Conservation (phyloP, 73 alveolate species). For the Paramecium sonneborni region DNA sequence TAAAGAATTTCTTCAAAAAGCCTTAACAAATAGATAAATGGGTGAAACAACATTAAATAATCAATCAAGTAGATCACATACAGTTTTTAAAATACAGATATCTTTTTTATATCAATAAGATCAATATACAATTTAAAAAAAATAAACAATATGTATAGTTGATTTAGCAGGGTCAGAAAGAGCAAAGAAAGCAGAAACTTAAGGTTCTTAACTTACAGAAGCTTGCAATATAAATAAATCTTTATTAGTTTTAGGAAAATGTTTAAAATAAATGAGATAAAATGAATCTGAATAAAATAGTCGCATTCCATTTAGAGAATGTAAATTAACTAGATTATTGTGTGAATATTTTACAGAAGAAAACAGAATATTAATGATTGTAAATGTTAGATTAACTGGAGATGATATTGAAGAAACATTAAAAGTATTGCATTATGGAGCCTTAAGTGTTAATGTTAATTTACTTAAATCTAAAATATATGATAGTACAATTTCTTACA, state of each 20-base stretch:
- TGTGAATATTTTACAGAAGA: constrained; percentile 80
- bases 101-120: constrained; percentile 71
- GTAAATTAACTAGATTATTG: constrained; percentile 79
- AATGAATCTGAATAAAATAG: constrained; percentile 60
- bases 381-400: constrained; percentile 75
- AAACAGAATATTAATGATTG: constrained; percentile 77
- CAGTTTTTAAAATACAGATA: constrained; percentile 72
- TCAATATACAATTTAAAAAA: constrained; percentile 66
- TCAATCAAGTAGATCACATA: constrained; percentile 80
- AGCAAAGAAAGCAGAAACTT: constrained; percentile 75
- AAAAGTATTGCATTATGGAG: constrained; percentile 77
- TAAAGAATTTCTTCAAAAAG: constrained; percentile 67
- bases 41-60: constrained; percentile 72
- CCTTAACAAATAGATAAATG: constrained; percentile 74
- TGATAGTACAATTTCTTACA: neutral
- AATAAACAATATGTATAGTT: neutral
- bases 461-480: neutral
- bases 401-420: constrained; percentile 78
- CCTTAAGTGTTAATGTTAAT: constrained; percentile 29
- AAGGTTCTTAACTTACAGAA: constrained; percentile 77
- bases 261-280: constrained; percentile 75
- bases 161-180: constrained; percentile 70
- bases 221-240: constrained; percentile 82
- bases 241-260: constrained; percentile 75
- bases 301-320: constrained; percentile 75